A percentile compares a stretch with the other conserved stretches of the same genome.
Evolutionary conservation across 2,329 filamentous ascomycete genomes (phyloP).

Genomic region (Aspergillus bombycis): DNA sequence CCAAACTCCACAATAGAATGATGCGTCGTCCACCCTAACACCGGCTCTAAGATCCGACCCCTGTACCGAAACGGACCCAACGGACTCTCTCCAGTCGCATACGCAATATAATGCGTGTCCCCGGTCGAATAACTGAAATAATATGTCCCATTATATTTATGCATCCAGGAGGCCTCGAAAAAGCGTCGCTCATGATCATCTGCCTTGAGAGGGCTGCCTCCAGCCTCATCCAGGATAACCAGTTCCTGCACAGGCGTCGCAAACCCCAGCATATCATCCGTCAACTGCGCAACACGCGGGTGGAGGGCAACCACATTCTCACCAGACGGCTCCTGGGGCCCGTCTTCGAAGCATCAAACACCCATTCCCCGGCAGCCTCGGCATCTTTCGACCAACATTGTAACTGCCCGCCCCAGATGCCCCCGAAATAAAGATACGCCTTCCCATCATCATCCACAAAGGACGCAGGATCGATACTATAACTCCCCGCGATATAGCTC

Average conservation of each 20-base stretch:
- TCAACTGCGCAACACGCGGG: constrained; percentile 68
- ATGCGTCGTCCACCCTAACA: constrained; percentile 80
- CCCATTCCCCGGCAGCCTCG: constrained; percentile 27
- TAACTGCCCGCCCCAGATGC: constrained; percentile 79
- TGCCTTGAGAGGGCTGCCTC: constrained; percentile 59
- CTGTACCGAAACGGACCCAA: constrained; percentile 73
- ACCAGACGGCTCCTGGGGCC: constrained; percentile 63
- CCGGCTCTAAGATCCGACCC: constrained; percentile 73
- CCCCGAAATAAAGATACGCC: constrained; percentile 75
- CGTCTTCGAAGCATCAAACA: constrained; percentile 60
- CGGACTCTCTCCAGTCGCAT: constrained; percentile 67
- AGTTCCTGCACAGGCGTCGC: constrained; percentile 60
- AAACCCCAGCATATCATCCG: constrained; percentile 68
- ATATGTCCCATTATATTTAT: constrained; percentile 70
- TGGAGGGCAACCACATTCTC: constrained; percentile 61
- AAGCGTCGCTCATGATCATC: constrained; percentile 75
- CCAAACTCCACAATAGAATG: constrained; percentile 76
- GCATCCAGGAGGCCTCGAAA: constrained; percentile 81
- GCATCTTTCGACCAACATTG: constrained; percentile 70
- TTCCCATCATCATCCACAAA: constrained; percentile 71
- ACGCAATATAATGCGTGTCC: constrained; percentile 74
- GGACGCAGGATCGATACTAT: constrained; percentile 74
- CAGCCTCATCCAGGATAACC: constrained; percentile 65
- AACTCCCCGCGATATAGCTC: constrained; percentile 68
- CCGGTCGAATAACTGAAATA: constrained; percentile 80